Percentiles rank a stretch among this genome's conserved stretches.
Evolutionary conservation across 1,284 basidiomycete species (phyloP).

Genomic region (Mycosarcoma mackinlayi): DNA sequence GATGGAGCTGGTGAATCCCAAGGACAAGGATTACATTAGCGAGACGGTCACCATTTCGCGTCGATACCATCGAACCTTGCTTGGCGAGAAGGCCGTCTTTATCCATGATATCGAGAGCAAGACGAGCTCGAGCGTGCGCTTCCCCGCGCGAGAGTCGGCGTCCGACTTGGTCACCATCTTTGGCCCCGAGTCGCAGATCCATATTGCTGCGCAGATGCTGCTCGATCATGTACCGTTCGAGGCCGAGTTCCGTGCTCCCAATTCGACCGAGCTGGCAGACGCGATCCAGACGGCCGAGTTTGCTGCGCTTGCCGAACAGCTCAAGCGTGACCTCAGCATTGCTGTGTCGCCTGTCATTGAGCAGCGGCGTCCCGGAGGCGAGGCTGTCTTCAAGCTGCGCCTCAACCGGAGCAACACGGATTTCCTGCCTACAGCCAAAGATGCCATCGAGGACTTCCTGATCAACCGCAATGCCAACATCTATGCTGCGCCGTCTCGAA

Average conservation of each 20-base stretch:
- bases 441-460: slow-evolving; percentile 92
- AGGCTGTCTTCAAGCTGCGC: slow-evolving; percentile 89
- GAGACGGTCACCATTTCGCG: slow-evolving; percentile 92
- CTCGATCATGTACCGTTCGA: slow-evolving; percentile 95
- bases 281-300: slow-evolving; percentile 84
- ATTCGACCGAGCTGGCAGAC: slow-evolving; percentile 78
- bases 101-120: slow-evolving; percentile 96
- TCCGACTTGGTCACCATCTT: slow-evolving; percentile 92
- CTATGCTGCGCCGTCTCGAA: slow-evolving; percentile 68
- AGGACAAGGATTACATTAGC: slow-evolving; percentile 96
- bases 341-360: slow-evolving; percentile 79
- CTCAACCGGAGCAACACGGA: slow-evolving; percentile 83
- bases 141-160: slow-evolving; percentile 94
- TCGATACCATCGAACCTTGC: slow-evolving; percentile 90
- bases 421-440: slow-evolving; percentile 86
- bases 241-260: slow-evolving; percentile 90
- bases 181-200: slow-evolving; percentile 95
- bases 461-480: slow-evolving; percentile 77
- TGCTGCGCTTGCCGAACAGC: slow-evolving; percentile 81
- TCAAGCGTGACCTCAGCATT: slow-evolving; percentile 94
- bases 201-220: slow-evolving; percentile 95
- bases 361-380: slow-evolving; percentile 70
- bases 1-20: slow-evolving; percentile 96
- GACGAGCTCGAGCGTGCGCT: slow-evolving; percentile 91
- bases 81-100: slow-evolving; percentile 96